Evolutionary conservation across 148 eudicot genomes (phyloP).

Genomic region (Rhododendron vialii): DNA sequence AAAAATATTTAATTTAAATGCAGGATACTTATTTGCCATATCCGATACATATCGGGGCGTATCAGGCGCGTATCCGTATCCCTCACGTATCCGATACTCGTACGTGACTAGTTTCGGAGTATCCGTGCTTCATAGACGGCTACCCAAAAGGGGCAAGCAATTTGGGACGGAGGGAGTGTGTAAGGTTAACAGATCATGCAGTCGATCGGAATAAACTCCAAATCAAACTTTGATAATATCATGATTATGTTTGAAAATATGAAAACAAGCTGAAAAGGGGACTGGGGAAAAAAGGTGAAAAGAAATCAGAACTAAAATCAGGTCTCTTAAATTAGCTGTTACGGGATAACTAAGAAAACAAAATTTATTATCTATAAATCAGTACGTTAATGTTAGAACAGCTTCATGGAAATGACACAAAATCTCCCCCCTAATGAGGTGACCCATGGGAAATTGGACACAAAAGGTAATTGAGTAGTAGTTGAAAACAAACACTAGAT

Average conservation of each 20-base stretch:
- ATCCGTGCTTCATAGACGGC: no score
- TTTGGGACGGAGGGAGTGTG: no score
- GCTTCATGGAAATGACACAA: not conserved
- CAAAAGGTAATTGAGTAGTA: not conserved
- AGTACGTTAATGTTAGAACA: not conserved
- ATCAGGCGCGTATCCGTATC: no score
- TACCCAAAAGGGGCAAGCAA: no score
- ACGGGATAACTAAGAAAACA: not conserved
- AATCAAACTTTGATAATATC: not conserved
- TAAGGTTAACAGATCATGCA: slow-evolving; percentile 14
- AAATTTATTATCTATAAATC: not conserved
- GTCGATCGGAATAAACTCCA: slow-evolving; percentile 10
- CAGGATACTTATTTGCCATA: no score
- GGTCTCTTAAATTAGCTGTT: not conserved
- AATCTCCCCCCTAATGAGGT: not conserved
- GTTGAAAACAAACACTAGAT: not conserved
- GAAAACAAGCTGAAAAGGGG: no score
- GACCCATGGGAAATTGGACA: not conserved
- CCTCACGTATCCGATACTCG: no score
- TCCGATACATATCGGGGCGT: no score
- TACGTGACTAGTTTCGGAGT: no score
- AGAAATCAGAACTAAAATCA: not conserved
- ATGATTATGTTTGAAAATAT: not conserved
- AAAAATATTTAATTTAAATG: no score
- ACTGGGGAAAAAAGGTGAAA: no score